These are phyloP conservation scores for Aspergillus floridensis DNA, from an alignment of 2,329 filamentous ascomycete genomes.

Conservation along the genomic window DNA sequence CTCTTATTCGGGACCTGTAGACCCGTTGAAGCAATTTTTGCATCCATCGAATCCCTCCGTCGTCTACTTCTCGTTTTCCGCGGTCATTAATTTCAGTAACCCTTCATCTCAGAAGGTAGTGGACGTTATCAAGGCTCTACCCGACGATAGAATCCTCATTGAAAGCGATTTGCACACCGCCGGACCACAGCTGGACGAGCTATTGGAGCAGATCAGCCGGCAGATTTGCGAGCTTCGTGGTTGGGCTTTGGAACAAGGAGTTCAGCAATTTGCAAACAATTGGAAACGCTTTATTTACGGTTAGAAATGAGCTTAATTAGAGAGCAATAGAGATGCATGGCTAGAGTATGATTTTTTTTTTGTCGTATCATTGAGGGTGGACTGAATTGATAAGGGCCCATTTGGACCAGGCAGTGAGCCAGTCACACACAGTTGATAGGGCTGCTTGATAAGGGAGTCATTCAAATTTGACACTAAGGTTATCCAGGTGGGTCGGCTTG, in stretches of 20 bases:
- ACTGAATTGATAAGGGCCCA: neutral
- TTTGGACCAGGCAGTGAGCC: neutral
- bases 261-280: slow-evolving; percentile 66
- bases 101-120: slow-evolving; percentile 55
- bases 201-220: slow-evolving; percentile 72
- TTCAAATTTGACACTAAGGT: too few relatives aligned
- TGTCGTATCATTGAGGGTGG: neutral
- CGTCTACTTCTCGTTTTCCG: slow-evolving; percentile 87
- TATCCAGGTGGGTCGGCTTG: neutral
- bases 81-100: slow-evolving; percentile 71
- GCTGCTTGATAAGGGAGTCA: neutral
- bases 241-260: slow-evolving; percentile 72
- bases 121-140: slow-evolving; percentile 68
- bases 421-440: neutral
- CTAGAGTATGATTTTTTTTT: too few relatives aligned
- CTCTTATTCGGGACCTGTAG: slow-evolving; percentile 78
- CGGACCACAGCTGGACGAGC: slow-evolving; percentile 73
- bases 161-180: slow-evolving; percentile 90
- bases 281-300: slow-evolving; percentile 77
- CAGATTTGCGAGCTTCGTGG: slow-evolving; percentile 73
- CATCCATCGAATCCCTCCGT: slow-evolving; percentile 68
- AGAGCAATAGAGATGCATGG: neutral
- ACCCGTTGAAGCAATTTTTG: slow-evolving; percentile 75
- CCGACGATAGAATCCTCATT: slow-evolving; percentile 74
- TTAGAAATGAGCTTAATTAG: slow-evolving; percentile 8